Conservation (phyloP, 2,329 filamentous ascomycete species). For the Zelopaecilomyces penicillatus region DNA sequence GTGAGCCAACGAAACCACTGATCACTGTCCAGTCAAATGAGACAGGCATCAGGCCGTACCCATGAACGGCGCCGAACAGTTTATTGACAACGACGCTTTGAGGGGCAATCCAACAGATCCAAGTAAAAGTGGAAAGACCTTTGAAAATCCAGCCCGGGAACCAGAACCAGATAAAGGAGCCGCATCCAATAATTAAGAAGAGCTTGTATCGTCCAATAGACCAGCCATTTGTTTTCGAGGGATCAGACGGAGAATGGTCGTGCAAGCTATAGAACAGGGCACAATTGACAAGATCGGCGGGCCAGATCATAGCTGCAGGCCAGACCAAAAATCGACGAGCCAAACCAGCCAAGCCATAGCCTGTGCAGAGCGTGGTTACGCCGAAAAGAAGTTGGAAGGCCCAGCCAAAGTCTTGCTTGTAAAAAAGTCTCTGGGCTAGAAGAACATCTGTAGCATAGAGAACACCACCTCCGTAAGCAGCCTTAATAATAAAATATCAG, state of each 20-base stretch:
- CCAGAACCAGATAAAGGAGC: constrained; percentile 49
- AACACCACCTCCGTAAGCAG: constrained; percentile 48
- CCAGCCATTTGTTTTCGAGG: constrained; percentile 50
- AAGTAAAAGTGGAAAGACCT: constrained; percentile 54
- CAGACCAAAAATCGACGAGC: constrained; percentile 44
- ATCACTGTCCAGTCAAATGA: constrained; percentile 47
- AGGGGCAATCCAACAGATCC: constrained; percentile 54
- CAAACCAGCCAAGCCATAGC: constrained; percentile 49
- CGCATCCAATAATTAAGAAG: constrained; percentile 49
- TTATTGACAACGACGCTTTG: constrained; percentile 53
- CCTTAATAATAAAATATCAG: constrained; percentile 26
- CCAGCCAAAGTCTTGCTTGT: constrained; percentile 46
- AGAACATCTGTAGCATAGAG: constrained; percentile 47
- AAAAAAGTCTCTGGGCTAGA: constrained; percentile 46
- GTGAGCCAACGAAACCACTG: constrained; percentile 41
- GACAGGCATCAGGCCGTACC: constrained; percentile 51
- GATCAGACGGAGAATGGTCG: constrained; percentile 37
- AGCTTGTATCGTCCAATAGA: constrained; percentile 53
- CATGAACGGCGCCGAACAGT: constrained; percentile 51
- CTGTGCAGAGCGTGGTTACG: constrained; percentile 47
- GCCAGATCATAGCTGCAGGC: constrained; percentile 52
- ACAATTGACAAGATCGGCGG: constrained; percentile 44
- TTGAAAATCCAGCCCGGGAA: constrained; percentile 56
- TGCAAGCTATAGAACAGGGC: constrained; percentile 42
- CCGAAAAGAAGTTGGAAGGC: constrained; percentile 47